A percentile compares a stretch with the other conserved stretches of the same genome.
Conservation (phyloP, 768 basidiomycete genomes). For the Hygrophorus pudorinus region DNA sequence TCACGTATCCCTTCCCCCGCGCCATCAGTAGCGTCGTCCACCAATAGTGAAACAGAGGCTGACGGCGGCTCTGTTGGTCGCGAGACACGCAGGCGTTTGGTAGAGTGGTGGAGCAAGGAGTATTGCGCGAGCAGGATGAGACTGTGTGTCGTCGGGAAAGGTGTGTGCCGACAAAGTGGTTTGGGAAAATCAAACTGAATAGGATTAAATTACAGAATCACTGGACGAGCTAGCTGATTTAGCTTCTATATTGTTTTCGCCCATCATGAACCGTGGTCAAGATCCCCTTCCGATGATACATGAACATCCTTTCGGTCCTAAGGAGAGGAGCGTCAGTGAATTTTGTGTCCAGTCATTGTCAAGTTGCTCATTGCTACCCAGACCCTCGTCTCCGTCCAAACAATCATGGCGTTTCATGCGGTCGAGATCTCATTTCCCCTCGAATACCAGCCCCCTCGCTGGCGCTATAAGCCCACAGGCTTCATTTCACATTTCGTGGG, state of each 20-base stretch:
- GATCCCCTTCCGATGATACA: conserved; percentile 51
- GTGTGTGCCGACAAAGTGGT: conserved; percentile 24
- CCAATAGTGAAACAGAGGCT: conserved; percentile 49
- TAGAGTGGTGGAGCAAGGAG: conserved; percentile 79
- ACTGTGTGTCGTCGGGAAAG: conserved; percentile 70
- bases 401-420: conserved; percentile 78
- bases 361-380: conserved; percentile 23
- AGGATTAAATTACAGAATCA: conserved; percentile 39
- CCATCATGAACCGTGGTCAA: conserved; percentile 52
- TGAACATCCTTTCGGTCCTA: conserved; percentile 68
- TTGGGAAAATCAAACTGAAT: not conserved
- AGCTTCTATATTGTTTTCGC: conserved; percentile 59
- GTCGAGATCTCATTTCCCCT: conserved; percentile 78
- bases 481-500: conserved; percentile 79
- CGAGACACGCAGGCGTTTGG: conserved; percentile 66
- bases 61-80: conserved; percentile 73
- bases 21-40: conserved; percentile 40
- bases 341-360: conserved; percentile 2
- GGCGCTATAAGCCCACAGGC: conserved; percentile 70
- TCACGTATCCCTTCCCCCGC: conserved; percentile 51
- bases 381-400: conserved; percentile 80
- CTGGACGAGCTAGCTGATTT: conserved; percentile 61
- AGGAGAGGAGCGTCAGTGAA: conserved; percentile 58
- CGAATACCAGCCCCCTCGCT: conserved; percentile 57
- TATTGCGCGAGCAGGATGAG: conserved; percentile 81